Conservation (phyloP, 2,329 filamentous ascomycete genomes). For the Ilyonectria sp. region DNA sequence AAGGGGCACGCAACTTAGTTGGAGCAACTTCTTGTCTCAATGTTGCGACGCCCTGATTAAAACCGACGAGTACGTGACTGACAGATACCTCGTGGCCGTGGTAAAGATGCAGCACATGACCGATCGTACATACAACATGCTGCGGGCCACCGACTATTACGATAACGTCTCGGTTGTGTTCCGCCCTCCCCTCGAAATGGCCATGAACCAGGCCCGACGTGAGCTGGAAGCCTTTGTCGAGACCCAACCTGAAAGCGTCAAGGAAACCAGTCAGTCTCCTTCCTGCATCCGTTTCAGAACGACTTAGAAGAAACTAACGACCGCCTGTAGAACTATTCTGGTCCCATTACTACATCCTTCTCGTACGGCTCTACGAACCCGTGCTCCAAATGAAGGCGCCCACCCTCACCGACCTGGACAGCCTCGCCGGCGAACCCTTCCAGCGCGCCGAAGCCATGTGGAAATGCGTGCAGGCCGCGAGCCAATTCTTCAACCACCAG, state of each 20-base stretch:
- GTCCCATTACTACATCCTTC: conserved; percentile 51
- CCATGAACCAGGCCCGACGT: conserved; percentile 50
- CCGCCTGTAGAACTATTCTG: conserved; percentile 51
- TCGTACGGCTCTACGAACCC: conserved; percentile 58
- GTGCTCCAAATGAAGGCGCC: conserved; percentile 50
- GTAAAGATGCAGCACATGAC: conserved; percentile 54
- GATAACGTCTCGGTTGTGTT: conserved; percentile 41
- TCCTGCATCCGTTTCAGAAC: not conserved
- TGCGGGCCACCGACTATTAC: conserved; percentile 42
- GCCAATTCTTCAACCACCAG: conserved; percentile 48
- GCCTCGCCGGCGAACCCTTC: conserved; percentile 37
- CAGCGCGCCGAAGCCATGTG: conserved; percentile 55
- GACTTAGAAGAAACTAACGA: not conserved
- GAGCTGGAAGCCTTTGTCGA: conserved; percentile 52
- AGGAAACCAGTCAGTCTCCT: conserved; percentile 35
- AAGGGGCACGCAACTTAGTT: conserved; percentile 51
- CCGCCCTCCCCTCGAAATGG: conserved; percentile 51
- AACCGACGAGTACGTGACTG: conserved; percentile 50
- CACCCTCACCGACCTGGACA: conserved; percentile 30
- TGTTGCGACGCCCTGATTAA: conserved; percentile 53
- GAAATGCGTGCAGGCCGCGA: conserved; percentile 52
- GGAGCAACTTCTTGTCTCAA: conserved; percentile 51
- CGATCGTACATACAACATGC: conserved; percentile 47
- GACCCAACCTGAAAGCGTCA: conserved; percentile 40
- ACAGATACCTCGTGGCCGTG: conserved; percentile 51